These are phyloP conservation scores for Aspergillus heteromorphus DNA, from an alignment of 495 filamentous ascomycete species.

Conservation along the genomic window DNA sequence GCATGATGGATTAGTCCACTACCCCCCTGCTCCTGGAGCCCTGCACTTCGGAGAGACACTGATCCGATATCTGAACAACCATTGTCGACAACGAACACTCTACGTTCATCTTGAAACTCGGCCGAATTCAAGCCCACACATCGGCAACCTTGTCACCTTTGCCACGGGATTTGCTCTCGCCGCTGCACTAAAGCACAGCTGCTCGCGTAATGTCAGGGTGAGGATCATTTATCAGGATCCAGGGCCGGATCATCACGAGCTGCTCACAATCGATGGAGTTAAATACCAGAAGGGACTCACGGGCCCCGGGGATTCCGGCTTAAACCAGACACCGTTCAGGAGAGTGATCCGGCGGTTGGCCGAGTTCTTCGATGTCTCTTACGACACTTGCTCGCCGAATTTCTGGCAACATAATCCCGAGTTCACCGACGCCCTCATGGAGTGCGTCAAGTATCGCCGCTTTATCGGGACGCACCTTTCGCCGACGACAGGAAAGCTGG, in stretches of 20 bases:
- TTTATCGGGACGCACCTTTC: no score
- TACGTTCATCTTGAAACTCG: conserved; percentile 22
- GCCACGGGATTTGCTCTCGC: conserved; percentile 22
- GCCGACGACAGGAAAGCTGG: conserved; percentile 19
- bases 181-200: conserved; percentile 9
- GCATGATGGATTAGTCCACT: no score
- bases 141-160: conserved; percentile 23
- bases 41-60: no score
- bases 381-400: conserved; percentile 9
- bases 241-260: conserved; percentile 14
- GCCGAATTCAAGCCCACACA: conserved; percentile 25
- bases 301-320: conserved; percentile 5
- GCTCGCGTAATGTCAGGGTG: conserved; percentile 13
- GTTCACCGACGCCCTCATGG: conserved; percentile 11
- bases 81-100: no score
- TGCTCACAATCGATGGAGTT: conserved; percentile 10
- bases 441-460: conserved; percentile 11
- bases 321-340: conserved; percentile 8
- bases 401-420: conserved; percentile 12
- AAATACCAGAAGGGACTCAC: conserved; percentile 21
- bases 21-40: no score
- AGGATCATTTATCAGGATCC: conserved; percentile 19
- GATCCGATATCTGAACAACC: no score
- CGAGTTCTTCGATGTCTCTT: conserved; percentile 15
- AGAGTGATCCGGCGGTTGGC: conserved; percentile 13